Evolutionary conservation across 2,329 filamentous ascomycete species (phyloP), one percentile per base, ranked within the genome.

Genomic region (Pochonia chlamydosporia): DNA sequence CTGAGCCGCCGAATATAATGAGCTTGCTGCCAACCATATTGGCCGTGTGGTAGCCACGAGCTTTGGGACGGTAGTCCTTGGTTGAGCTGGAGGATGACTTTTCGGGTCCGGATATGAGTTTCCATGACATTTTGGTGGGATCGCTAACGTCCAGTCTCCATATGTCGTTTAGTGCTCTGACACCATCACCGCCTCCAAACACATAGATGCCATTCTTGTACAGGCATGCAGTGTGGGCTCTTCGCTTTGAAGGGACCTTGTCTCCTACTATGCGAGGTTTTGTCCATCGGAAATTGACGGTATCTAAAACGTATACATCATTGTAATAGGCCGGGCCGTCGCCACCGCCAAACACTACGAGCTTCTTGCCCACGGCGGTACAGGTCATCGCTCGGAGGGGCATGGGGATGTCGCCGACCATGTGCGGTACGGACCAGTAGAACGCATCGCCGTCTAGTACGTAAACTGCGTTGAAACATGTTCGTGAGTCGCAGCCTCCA

Each of bases 1-100:
- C 83, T 3, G 80, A 84, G 28, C 83, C 83, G 33, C 83, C 83
- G 60, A 79, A 86, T 56, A 87, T 81, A 62, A 87, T 85, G 51
- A 87, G 76, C 66, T 87, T 87, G 64, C 76, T 77, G 53, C 82
- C 82, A 37, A 86, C 82, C 76, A 87, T 85, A 60, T 86, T 87
- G 53, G 83, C 82, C 4, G 83, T 86, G 62, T 87, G 83, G 60
- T 87, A 87, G 44, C 83, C 83, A 42, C 83, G 70, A 18, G 83
- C 79, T 59, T 81, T 83, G 18, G 83, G 83, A 40, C 73, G 72
- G 41, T 62, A 59, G 48, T 74, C 73, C 42, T 59, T 59, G 30
- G 52, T 52, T 5, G 59, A 56, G 3, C 33, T 21, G 14, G 62
- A 57, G 2, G 54, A 45, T 40, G 63, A 57, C 54, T 63, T 63